A percentile compares a stretch with the other conserved stretches of the same genome.
Evolutionary conservation across 2,329 filamentous ascomycete species (phyloP).

Genomic region (Diaporthe vaccinii): DNA sequence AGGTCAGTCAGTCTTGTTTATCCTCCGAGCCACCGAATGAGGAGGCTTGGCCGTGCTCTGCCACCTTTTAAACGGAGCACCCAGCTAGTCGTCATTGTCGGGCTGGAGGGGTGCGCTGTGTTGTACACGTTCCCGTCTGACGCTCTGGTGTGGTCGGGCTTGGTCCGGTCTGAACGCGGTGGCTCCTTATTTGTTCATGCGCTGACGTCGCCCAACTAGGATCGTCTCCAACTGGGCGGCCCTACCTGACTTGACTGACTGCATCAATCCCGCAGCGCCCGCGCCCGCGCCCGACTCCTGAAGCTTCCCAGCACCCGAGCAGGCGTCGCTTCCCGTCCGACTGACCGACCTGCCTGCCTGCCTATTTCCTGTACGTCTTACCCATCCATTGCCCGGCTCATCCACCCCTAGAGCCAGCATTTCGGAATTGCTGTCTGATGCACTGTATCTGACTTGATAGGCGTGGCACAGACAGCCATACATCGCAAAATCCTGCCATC

Average conservation of each 20-base stretch:
- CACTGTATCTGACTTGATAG: not conserved
- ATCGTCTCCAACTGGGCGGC: slow-evolving; percentile 53
- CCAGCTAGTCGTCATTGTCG: not conserved
- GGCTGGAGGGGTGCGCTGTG: not conserved
- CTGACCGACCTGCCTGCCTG: slow-evolving; percentile 16
- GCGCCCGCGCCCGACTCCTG: slow-evolving; percentile 29
- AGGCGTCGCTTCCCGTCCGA: slow-evolving; percentile 23
- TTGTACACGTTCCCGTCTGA: slow-evolving; percentile 24
- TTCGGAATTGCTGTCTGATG: slow-evolving; percentile 7
- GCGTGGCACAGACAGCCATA: slow-evolving; percentile 1
- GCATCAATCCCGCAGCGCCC: slow-evolving; percentile 25
- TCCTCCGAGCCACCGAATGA: slow-evolving; percentile 18
- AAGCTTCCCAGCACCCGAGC: slow-evolving; percentile 34
- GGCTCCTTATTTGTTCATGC: slow-evolving; percentile 52
- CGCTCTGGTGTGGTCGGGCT: slow-evolving; percentile 16
- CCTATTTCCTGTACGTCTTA: slow-evolving; percentile 11
- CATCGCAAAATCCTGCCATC: slow-evolving; percentile 8
- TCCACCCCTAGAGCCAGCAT: slow-evolving; percentile 19
- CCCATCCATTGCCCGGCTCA: not conserved
- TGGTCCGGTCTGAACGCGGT: slow-evolving; percentile 34
- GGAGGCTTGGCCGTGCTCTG: slow-evolving; percentile 29
- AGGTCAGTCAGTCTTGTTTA: not conserved
- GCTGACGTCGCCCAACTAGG: slow-evolving; percentile 64
- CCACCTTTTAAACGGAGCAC: slow-evolving; percentile 23
- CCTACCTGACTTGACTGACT: slow-evolving; percentile 48